Percentiles rank a stretch among this genome's conserved stretches.
Conservation (phyloP, 202 grass and related monocot species). For the Saccharum hybrid region DNA sequence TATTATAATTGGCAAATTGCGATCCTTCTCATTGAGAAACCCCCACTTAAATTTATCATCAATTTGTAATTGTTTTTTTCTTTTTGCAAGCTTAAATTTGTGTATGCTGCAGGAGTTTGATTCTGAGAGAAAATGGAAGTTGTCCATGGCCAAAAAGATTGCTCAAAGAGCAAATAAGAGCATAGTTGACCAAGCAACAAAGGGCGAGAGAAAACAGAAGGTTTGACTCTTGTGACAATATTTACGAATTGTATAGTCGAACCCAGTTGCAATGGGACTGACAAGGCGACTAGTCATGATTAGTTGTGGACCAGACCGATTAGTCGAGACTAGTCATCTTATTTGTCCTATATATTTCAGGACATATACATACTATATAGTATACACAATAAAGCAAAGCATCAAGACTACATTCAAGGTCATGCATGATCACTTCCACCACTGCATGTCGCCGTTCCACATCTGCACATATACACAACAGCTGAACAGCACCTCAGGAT, state of each 20-base stretch:
- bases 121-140: conserved; percentile 98
- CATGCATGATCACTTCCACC: background rate
- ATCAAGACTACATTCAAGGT: background rate
- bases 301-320: background rate
- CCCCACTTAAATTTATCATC: background rate
- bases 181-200: conserved; percentile 76
- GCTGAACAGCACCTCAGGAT: background rate
- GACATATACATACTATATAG: background rate
- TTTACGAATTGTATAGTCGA: background rate
- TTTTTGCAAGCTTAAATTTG: conserved; percentile 35
- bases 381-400: conserved; percentile 5
- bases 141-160: conserved; percentile 92
- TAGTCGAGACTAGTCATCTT: background rate
- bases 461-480: background rate
- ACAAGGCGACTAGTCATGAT: background rate
- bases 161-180: conserved; percentile 82
- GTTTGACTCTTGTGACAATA: conserved; percentile 43
- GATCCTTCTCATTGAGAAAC: background rate
- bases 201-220: conserved; percentile 94
- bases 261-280: background rate
- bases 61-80: conserved; percentile 22
- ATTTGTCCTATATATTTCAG: background rate
- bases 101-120: conserved; percentile 83
- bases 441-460: background rate
- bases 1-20: conserved; percentile 13